These are phyloP conservation scores for Fomitiporia mediterranea DNA, from an alignment of 1,284 basidiomycete species.

Conservation along the genomic window DNA sequence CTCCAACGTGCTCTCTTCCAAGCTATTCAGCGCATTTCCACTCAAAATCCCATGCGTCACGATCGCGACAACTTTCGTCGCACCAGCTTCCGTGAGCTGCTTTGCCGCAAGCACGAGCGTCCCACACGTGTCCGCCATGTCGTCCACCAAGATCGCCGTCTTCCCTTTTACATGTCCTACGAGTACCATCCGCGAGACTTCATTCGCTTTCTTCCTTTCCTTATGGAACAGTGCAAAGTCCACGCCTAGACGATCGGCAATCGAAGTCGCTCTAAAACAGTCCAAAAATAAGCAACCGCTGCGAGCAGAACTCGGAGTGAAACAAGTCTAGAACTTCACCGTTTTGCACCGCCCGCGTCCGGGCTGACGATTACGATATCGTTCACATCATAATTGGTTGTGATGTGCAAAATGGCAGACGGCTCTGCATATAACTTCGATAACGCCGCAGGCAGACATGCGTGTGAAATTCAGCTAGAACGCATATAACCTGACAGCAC, in stretches of 20 bases:
- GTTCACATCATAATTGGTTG: constrained; percentile 83
- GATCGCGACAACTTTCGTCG: constrained; percentile 82
- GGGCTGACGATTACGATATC: constrained; percentile 97
- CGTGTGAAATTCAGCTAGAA: constrained; percentile 28
- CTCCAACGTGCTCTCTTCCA: constrained; percentile 77
- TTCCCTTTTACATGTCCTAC: constrained; percentile 94
- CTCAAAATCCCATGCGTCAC: constrained; percentile 98
- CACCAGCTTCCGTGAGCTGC: constrained; percentile 89
- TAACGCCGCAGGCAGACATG: constrained; percentile 10
- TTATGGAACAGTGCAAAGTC: constrained; percentile 99
- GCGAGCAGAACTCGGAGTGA: constrained; percentile 18
- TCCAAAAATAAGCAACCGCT: neutral
- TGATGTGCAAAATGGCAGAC: constrained; percentile 92
- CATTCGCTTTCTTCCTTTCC: constrained; percentile 99
- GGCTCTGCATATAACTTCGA: constrained; percentile 93
- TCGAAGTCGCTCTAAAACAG: constrained; percentile 81
- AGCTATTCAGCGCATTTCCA: constrained; percentile 76
- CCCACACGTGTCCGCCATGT: constrained; percentile 99
- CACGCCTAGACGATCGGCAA: constrained; percentile 94
- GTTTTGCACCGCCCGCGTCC: constrained; percentile 97
- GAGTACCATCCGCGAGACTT: constrained; percentile 98
- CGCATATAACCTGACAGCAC: constrained; percentile 28
- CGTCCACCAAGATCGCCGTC: constrained; percentile 96
- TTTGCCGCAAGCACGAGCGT: constrained; percentile 91
- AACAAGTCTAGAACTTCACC: constrained; percentile 47